phyloP scores from a whole-genome alignment of 331 rosid species.

The Prunus yedoensis region DNA sequence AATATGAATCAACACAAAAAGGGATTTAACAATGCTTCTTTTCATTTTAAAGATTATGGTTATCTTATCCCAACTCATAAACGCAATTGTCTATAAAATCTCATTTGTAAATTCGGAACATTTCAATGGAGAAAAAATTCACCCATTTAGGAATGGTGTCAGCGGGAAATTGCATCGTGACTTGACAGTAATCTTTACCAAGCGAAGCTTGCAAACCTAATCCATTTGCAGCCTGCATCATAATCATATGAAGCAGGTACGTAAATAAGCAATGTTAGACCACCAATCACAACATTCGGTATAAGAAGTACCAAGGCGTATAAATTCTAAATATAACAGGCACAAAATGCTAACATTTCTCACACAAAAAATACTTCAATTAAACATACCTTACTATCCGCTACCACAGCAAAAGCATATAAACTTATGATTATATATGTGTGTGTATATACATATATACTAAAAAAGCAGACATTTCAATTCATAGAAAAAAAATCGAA shows the following conservation, averaged over 20 bases:
- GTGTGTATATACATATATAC: not conserved
- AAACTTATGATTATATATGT: not conserved
- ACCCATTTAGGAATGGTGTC: slow-evolving; percentile 97
- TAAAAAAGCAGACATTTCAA: not conserved
- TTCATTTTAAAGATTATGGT: not conserved
- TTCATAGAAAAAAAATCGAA: not conserved
- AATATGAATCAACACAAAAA: not conserved
- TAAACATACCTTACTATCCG: not conserved
- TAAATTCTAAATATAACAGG: not conserved
- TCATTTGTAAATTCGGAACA: slow-evolving; percentile 6
- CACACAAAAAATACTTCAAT: not conserved
- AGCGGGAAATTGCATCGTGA: slow-evolving; percentile 62
- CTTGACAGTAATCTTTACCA: slow-evolving; percentile 62
- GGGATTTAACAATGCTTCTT: not conserved
- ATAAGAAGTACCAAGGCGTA: not conserved
- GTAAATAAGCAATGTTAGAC: not conserved
- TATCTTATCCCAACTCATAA: not conserved
- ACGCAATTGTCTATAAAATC: not conserved
- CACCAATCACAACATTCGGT: not conserved
- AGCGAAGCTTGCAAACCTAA: slow-evolving; percentile 66
- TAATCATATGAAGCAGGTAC: not conserved
- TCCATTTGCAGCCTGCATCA: slow-evolving; percentile 80
- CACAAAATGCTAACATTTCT: not conserved
- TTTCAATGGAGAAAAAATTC: slow-evolving; percentile 21
- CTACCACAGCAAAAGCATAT: not conserved